Evolutionary conservation across 768 basidiomycete genomes (phyloP), one percentile per base, ranked within the genome.

Genomic region (Rickenella mellea): DNA sequence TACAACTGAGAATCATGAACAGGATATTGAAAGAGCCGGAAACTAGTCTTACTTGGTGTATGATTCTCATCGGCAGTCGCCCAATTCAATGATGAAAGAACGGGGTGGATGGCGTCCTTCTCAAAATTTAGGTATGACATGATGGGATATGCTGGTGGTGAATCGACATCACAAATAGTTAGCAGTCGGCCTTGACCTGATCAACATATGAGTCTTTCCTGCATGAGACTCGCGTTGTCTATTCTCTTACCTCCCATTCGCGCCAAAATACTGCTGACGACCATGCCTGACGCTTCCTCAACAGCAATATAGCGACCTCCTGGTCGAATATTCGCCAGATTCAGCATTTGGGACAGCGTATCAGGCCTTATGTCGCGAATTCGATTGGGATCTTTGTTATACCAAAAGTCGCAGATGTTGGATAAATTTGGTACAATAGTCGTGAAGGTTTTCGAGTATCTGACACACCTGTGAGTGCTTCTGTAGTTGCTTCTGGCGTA

Each of bases 361-460:
- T 99, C 96, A 29, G 80, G 66, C 5, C 96, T 83, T 35, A 99
- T 70, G 48, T 89, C 80, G 32, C 87, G 80, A 48, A 96, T 78
- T 37, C 86, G 75, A 48, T 59, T 71, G 41, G 88, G 83, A 51
- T 92, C 83, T 56, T 92, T 90, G 33, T 67, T 70, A 61, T 84
- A 87, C 81, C 92, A 89, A 58, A 88, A 91, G 46, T 87, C 79
- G 57, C 84, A 80, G 31, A 98, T 79, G 55, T 94, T 89, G 66
- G 78, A 82, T 20, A 88, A 55, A 0, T 90, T 90, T 2, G 94
- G 91, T 31, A 90, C 83, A 28, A 98, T 74, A 0, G 86, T 86
- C 11, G 86, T 80, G 51, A 98, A 89, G 7, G 73, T 70, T 57
- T 90, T 93, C 5, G 80, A 82, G 58, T 86, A 97, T 53, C 93